Percentiles rank a stretch among this genome's conserved stretches.
phyloP scores from a whole-genome alignment of 2,329 filamentous ascomycete species.

The Aspergillus sp. region DNA sequence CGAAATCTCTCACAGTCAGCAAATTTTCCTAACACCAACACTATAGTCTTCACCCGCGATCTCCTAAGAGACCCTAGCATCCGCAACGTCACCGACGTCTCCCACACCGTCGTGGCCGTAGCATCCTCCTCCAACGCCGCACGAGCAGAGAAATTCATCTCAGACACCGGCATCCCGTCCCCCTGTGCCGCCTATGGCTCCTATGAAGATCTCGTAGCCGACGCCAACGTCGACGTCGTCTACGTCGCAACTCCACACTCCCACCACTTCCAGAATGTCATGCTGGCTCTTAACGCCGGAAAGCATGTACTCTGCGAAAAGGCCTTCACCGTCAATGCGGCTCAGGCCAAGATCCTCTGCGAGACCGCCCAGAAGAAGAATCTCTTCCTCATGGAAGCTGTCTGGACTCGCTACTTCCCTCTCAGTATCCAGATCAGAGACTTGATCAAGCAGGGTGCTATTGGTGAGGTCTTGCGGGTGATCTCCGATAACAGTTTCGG shows the following conservation, averaged over 20 bases:
- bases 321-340: conserved; percentile 80
- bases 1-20: background rate
- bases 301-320: conserved; percentile 93
- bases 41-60: conserved; percentile 68
- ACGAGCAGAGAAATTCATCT: conserved; percentile 72
- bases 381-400: conserved; percentile 80
- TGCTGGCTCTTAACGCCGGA: conserved; percentile 78
- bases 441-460: conserved; percentile 59
- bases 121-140: conserved; percentile 74
- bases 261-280: conserved; percentile 88
- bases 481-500: conserved; percentile 65
- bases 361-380: conserved; percentile 72
- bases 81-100: conserved; percentile 70
- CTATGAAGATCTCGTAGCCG: conserved; percentile 77
- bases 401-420: conserved; percentile 89
- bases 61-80: conserved; percentile 71
- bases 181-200: conserved; percentile 74
- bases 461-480: conserved; percentile 61
- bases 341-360: conserved; percentile 71
- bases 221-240: conserved; percentile 78
- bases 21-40: background rate
- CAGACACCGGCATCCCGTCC: conserved; percentile 67
- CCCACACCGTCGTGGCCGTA: conserved; percentile 76
- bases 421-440: conserved; percentile 69
- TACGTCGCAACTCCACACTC: conserved; percentile 90